Conservation (phyloP, 2,329 filamentous ascomycete species). For the Fusarium subglutinans region DNA sequence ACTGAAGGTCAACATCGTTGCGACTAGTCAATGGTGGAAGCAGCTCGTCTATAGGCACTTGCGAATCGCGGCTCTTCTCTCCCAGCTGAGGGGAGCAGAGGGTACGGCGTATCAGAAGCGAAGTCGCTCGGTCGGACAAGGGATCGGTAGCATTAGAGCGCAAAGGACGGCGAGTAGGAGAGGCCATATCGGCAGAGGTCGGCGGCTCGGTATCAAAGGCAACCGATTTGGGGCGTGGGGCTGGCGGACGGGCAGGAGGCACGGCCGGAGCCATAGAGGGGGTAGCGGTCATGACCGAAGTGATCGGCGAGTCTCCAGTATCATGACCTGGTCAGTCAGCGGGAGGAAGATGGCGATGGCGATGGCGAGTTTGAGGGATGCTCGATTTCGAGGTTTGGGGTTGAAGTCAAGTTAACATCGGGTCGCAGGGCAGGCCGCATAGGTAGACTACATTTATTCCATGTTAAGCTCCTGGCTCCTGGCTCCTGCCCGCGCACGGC, state of each 20-base stretch:
- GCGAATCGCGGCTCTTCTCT: constrained; percentile 62
- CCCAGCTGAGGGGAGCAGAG: constrained; percentile 78
- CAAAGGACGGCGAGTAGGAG: constrained; percentile 44
- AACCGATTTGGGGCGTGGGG: constrained; percentile 37
- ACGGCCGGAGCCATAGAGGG: constrained; percentile 30
- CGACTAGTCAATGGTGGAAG: constrained; percentile 92
- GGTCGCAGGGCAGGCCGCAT: constrained; percentile 36
- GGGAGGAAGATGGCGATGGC: background rate
- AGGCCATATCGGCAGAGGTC: constrained; percentile 34
- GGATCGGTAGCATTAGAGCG: constrained; percentile 56
- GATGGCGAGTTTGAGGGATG: background rate
- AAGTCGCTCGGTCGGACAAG: constrained; percentile 81
- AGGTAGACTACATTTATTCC: background rate
- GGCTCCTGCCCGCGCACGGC: constrained; percentile 18
- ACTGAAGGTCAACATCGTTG: constrained; percentile 90
- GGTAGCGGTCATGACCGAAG: constrained; percentile 45
- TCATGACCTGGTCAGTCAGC: constrained; percentile 40
- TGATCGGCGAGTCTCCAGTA: constrained; percentile 17
- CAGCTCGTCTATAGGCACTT: constrained; percentile 76
- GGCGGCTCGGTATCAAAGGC: constrained; percentile 38
- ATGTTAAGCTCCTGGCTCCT: constrained; percentile 27
- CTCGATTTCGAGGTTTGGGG: background rate
- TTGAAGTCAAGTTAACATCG: constrained; percentile 37
- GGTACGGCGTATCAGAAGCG: constrained; percentile 81
- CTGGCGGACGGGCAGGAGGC: constrained; percentile 32